A percentile compares a stretch with the other conserved stretches of the same genome.
Evolutionary conservation across 768 basidiomycete species (phyloP).

Genomic region (Cystofilobasidium macerans): DNA sequence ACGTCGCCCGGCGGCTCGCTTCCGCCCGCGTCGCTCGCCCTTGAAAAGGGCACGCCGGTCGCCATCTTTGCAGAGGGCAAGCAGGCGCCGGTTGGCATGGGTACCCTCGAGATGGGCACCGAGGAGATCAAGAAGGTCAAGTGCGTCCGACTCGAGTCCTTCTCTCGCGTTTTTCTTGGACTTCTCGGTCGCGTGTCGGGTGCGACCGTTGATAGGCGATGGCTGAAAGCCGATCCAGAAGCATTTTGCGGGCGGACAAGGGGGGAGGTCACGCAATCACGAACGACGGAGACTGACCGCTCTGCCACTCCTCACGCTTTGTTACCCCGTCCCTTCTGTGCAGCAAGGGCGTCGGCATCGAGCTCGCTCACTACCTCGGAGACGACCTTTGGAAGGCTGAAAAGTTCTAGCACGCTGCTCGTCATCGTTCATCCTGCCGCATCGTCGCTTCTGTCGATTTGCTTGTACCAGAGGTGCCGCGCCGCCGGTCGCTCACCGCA

Average conservation of each 20-base stretch:
- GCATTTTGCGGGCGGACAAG: no score
- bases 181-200: not conserved
- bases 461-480: no score
- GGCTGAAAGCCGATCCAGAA: no score
- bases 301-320: not conserved
- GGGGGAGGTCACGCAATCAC: no score
- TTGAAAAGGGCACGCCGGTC: constrained; percentile 67
- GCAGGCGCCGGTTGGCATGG: constrained; percentile 77
- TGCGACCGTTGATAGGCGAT: no score
- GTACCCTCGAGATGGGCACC: constrained; percentile 65
- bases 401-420: no score
- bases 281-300: no score
- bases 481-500: no score
- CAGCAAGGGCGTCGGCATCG: constrained; percentile 26
- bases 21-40: constrained; percentile 56
- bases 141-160: constrained; percentile 17
- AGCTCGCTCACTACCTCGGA: constrained; percentile 25
- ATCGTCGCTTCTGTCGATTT: no score
- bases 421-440: no score
- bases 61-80: constrained; percentile 94
- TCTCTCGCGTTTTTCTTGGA: not conserved
- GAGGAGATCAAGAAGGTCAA: constrained; percentile 84
- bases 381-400: constrained; percentile 20
- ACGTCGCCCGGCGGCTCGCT: constrained; percentile 84
- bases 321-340: not conserved